Conservation (phyloP, 2,329 filamentous ascomycete species). For the Sporothrix curviconia region DNA sequence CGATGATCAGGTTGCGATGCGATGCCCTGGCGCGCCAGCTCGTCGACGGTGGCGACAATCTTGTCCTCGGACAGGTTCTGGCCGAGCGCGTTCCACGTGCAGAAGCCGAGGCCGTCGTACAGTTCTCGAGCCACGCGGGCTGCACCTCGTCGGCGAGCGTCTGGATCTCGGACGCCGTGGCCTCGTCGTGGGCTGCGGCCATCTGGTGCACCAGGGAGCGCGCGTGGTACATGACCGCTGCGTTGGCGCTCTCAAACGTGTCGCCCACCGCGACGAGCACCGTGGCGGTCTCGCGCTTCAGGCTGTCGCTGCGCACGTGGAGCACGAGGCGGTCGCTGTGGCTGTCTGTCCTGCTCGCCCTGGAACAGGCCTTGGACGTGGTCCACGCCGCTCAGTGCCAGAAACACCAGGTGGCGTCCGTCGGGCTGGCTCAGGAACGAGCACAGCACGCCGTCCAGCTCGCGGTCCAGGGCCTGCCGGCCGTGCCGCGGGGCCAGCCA, state of each 20-base stretch:
- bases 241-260: slow-evolving; percentile 67
- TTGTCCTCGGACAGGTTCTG: slow-evolving; percentile 76
- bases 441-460: slow-evolving; percentile 64
- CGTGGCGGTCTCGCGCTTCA: slow-evolving; percentile 46
- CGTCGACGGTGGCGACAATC: slow-evolving; percentile 66
- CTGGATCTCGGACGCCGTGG: slow-evolving; percentile 33
- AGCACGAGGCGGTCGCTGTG: slow-evolving; percentile 61
- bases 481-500: slow-evolving; percentile 91
- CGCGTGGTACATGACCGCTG: slow-evolving; percentile 83
- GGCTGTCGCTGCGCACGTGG: slow-evolving; percentile 64
- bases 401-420: slow-evolving; percentile 68
- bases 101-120: slow-evolving; percentile 91
- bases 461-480: slow-evolving; percentile 55
- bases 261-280: slow-evolving; percentile 66
- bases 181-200: slow-evolving; percentile 16
- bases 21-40: slow-evolving; percentile 64
- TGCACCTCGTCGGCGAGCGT: slow-evolving; percentile 43
- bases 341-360: slow-evolving; percentile 40
- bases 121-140: slow-evolving; percentile 69
- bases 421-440: slow-evolving; percentile 63
- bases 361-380: slow-evolving; percentile 65
- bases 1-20: slow-evolving; percentile 83
- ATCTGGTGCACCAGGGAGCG: slow-evolving; percentile 53
- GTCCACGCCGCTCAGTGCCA: slow-evolving; percentile 69
- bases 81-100: slow-evolving; percentile 92